phyloP scores from a whole-genome alignment of 805 yeast genomes.

The Candida glaebosa region DNA sequence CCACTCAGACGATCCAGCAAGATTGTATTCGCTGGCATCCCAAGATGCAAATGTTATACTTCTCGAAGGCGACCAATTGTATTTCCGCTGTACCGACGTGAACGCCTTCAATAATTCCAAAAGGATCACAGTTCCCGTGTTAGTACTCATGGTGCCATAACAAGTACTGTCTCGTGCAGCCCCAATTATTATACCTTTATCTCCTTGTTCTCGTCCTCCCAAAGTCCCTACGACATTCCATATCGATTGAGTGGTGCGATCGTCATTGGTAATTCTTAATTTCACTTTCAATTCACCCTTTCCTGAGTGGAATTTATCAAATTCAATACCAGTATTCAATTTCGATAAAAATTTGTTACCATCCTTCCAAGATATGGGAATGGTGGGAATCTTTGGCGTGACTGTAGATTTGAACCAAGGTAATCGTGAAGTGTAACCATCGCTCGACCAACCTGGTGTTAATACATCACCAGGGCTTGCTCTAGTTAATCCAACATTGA shows the following conservation, averaged over 20 bases:
- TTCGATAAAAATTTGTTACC: slow-evolving; percentile 37
- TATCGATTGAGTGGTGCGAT: slow-evolving; percentile 56
- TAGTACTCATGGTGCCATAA: slow-evolving; percentile 68
- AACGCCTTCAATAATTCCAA: slow-evolving; percentile 70
- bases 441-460: slow-evolving; percentile 71
- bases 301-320: slow-evolving; percentile 24
- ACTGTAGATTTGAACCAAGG: slow-evolving; percentile 46
- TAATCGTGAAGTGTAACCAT: slow-evolving; percentile 34
- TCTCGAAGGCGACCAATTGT: slow-evolving; percentile 81
- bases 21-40: slow-evolving; percentile 77
- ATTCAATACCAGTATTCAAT: slow-evolving; percentile 29
- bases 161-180: slow-evolving; percentile 78
- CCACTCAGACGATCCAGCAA: slow-evolving; percentile 84
- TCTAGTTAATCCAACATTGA: slow-evolving; percentile 57
- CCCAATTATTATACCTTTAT: slow-evolving; percentile 71
- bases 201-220: slow-evolving; percentile 75
- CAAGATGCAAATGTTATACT: slow-evolving; percentile 79
- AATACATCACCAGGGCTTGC: slow-evolving; percentile 73
- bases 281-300: slow-evolving; percentile 16
- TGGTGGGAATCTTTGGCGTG: slow-evolving; percentile 69
- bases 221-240: slow-evolving; percentile 81
- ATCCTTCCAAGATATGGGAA: slow-evolving; percentile 76
- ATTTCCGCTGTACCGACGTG: slow-evolving; percentile 56
- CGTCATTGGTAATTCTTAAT: slow-evolving; percentile 33
- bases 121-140: slow-evolving; percentile 71